Evolutionary conservation across 2,329 filamentous ascomycete species (phyloP), one percentile per base, ranked within the genome.

Genomic region (Xylariaceae sp.): DNA sequence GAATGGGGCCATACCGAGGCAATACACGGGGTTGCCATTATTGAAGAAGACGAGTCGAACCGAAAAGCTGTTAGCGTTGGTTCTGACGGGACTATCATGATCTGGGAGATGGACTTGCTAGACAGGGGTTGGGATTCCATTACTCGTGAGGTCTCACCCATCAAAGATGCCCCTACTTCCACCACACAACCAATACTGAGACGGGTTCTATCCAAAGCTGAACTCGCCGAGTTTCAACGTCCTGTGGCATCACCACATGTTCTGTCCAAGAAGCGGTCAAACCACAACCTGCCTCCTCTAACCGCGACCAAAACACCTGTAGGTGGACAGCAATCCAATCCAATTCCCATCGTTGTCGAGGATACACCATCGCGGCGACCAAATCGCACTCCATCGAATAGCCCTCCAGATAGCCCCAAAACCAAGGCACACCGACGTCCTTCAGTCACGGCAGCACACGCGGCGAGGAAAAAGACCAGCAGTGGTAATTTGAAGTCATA

Each of bases 1-100:
- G 94, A 97, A 75, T 97, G 92, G 84, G 94, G 94, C 1, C 94
- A 99, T 67, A 96, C 92, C 0, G 92, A 97, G 71, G 89, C 92
- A 7, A 91, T 99, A 64, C 96, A 90, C 55, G 92, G 92, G 61
- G 85, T 95, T 15, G 83, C 88, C 3, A 76, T 97, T 15, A 73
- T 93, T 9, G 83, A 88, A 57, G 79, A 79, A 6, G 78, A 80
- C 0, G 81, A 83, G 13, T 77, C 79, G 13, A 75, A 77, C 30
- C 81, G 82, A 55, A 82, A 80, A 61, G 76, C 91, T 48, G 82
- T 93, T 55, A 92, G 88, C 65, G 88, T 89, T 37, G 90, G 88
- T 1, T 84, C 88, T 4, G 90, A 94, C 71, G 89, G 89, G 1
- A 90, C 89, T 0, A 87, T 93, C 64, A 92, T 93, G 88, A 84